A percentile compares a stretch with the other conserved stretches of the same genome.
Conservation (phyloP, 306 rosid species). For the Cicer yamashitae region DNA sequence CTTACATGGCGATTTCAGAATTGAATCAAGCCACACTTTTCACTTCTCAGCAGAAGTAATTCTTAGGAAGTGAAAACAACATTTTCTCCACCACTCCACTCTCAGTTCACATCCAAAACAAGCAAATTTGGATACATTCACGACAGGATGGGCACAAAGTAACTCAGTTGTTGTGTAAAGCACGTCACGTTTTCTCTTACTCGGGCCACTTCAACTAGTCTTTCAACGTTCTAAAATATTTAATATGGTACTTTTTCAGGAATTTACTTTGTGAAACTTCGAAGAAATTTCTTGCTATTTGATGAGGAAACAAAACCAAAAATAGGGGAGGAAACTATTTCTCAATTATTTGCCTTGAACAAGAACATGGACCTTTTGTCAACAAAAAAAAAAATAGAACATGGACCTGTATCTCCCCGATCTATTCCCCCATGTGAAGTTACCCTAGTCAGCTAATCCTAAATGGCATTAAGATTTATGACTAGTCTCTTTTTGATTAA, state of each 20-base stretch:
- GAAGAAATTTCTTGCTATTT: slow-evolving; percentile 42
- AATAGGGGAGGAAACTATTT: slow-evolving; percentile 33
- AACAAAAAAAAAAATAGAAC: not conserved
- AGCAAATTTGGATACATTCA: slow-evolving; percentile 13
- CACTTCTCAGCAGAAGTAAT: not conserved
- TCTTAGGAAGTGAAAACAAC: slow-evolving; percentile 20
- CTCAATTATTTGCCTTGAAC: slow-evolving; percentile 38
- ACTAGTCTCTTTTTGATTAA: too few relatives aligned
- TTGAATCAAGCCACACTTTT: not conserved
- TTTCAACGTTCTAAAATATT: slow-evolving; percentile 25
- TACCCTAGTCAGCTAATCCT: slow-evolving; percentile 27
- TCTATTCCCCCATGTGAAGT: slow-evolving; percentile 43
- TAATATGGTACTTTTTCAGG: not conserved
- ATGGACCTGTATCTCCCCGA: slow-evolving; percentile 32
- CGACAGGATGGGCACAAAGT: not conserved
- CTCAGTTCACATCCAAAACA: not conserved
- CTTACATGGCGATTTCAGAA: not conserved
- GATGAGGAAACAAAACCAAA: slow-evolving; percentile 1
- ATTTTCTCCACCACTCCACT: slow-evolving; percentile 9
- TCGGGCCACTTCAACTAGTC: not conserved
- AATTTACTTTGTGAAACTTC: slow-evolving; percentile 36
- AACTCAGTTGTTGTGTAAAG: not conserved
- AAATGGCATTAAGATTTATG: not conserved
- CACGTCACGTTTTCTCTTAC: slow-evolving; percentile 15
- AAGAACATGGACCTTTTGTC: slow-evolving; percentile 13